Percentiles rank a stretch among this genome's conserved stretches.
phyloP scores from a whole-genome alignment of 176 grass and related monocot genomes.

The Lolium perenne region DNA sequence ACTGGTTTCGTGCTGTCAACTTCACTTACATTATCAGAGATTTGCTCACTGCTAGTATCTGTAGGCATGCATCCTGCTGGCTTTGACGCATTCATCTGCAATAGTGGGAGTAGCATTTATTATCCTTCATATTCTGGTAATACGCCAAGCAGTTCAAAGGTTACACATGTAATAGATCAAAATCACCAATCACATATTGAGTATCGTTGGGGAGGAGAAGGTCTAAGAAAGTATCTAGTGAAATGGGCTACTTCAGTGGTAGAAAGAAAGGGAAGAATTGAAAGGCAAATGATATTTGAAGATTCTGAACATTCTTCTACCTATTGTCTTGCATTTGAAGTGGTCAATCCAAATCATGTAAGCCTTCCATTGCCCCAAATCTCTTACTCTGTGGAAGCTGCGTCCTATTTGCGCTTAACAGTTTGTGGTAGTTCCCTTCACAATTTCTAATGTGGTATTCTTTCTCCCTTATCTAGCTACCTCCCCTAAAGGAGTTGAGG shows the following conservation, averaged over 20 bases:
- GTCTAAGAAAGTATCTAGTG: slow-evolving; percentile 88
- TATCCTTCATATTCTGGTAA: slow-evolving; percentile 73
- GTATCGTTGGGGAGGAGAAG: slow-evolving; percentile 94
- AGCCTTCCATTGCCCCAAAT: slow-evolving; percentile 35
- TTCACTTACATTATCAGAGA: slow-evolving; percentile 68
- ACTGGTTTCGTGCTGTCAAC: slow-evolving; percentile 75
- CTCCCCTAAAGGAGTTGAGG: slow-evolving; percentile 66
- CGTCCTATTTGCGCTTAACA: neutral
- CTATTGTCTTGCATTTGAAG: slow-evolving; percentile 85
- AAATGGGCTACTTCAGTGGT: slow-evolving; percentile 71
- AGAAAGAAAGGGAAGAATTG: slow-evolving; percentile 69
- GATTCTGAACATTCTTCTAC: slow-evolving; percentile 74
- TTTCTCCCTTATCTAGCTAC: slow-evolving; percentile 48
- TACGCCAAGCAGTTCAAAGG: slow-evolving; percentile 57
- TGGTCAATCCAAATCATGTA: slow-evolving; percentile 87
- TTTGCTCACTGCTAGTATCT: slow-evolving; percentile 62
- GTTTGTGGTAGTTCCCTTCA: neutral
- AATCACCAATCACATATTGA: slow-evolving; percentile 95
- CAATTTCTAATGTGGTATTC: slow-evolving; percentile 12
- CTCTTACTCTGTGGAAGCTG: slow-evolving; percentile 15
- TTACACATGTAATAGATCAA: slow-evolving; percentile 70
- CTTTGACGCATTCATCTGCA: slow-evolving; percentile 96
- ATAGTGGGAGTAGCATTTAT: slow-evolving; percentile 91
- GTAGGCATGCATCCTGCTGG: slow-evolving; percentile 70
- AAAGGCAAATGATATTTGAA: slow-evolving; percentile 80